Base-by-base conservation (phyloP, 208 protist species). In the Vickermania spadyakhi region DNA sequence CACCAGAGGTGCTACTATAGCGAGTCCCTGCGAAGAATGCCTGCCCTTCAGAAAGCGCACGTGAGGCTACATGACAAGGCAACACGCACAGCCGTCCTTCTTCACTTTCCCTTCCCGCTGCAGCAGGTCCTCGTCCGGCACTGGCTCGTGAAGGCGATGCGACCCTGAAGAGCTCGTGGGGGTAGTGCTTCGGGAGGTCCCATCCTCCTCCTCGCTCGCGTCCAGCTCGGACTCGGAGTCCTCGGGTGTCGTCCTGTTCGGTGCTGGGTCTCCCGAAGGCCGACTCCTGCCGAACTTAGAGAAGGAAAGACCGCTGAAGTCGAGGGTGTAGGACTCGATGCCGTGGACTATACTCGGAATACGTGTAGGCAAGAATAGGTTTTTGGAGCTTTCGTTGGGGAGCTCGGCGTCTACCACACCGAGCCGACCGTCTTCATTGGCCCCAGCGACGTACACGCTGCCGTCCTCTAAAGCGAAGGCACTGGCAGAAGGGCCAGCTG, bases 391-490 rank as follows among this genome's bases (percentile, higher is more conserved):
- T n/a, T 86, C 79, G 36, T 18, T 45, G 18, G 36, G 18, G 36
- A 7, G 11, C 7, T 45, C 36, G 36, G 7, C 36, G 18, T 45
- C 36, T 18, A 45, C 11, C 14, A 96, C 36, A 0, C 90, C 90
- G 31, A 96, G 81, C 72, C 92, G 90, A 66, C 74, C 75, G 61
- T 79, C 62, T 64, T 87, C 77, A 65, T 96, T 96, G 14, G 84
- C 51, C 1, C 90, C 90, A 56, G 84, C 91, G 1, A 76, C 70
- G 31, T 88, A 82, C 25, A 96, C 80, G 27, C 64, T 66, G 28
- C 86, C 84, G 51, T 86, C 68, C 28, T 85, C 77, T 62, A 77
- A 87, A 52, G 84, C 82, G 72, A 96, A 91, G 80, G 93, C 88
- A 64, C 85, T 93, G 1, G 79, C 79, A 1, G 61, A 66, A 2